Evolutionary conservation across 2,329 filamentous ascomycete species (phyloP), one percentile per base, ranked within the genome.

Genomic region (Apiospora phragmitis): DNA sequence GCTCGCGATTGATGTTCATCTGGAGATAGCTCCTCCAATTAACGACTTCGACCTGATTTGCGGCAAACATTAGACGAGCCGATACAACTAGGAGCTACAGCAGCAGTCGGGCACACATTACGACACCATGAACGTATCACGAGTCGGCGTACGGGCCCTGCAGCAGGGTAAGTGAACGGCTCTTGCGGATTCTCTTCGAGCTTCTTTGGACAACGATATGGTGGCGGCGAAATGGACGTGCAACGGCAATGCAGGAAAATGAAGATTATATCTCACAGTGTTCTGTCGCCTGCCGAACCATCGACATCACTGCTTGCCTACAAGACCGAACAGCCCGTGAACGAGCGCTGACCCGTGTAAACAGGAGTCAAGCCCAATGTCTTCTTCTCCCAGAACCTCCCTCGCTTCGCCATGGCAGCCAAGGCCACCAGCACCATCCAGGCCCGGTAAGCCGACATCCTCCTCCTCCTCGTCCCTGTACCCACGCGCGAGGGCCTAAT

Each of bases 101-200:
- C 8, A 68, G 8, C 70, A 59, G 32, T 24, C 69, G 66, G 62
- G 41, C 59, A 51, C 70, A 51, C 24, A 42, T 18, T 65, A 65
- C 45, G 76, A 55, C 70, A 72, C 71, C 78, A 90, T 90, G 88
- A 86, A 85, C 79, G 84, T 86, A 78, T 86, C 88, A 77, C 83
- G 88, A 83, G 84, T 88, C 77, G 88, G 88, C 80, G 79, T 89
- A 75, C 85, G 86, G 82, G 88, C 88, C 80, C 81, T 89, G 80
- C 87, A 87, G 80, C 85, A 87, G 86, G 85, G 88, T 89, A 80
- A 76, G 84, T 78, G 32, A 42, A 29, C 18, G n/a, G n/a, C 21
- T 38, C 45, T 69, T 55, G 38, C 26, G 68, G 21, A 68, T 32
- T 71, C 24, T 43, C 16, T 26, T 67, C 49, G 51, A 42, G 24